Base-by-base conservation (phyloP, 2,329 filamentous ascomycete genomes). In the Stagonosporopsis cucurbitacearum region DNA sequence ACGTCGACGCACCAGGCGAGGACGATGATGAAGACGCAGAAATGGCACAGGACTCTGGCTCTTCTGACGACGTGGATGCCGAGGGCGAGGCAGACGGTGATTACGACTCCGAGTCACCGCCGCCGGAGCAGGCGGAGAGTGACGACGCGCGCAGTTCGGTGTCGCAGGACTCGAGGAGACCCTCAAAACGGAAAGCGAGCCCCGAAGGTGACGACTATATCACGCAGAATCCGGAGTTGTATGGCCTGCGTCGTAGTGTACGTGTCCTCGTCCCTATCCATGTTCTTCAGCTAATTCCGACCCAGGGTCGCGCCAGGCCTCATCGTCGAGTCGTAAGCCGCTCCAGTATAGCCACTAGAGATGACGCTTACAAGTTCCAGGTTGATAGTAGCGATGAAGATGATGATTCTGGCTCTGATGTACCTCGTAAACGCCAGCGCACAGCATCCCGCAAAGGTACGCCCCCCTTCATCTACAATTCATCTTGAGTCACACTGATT, bases 171-270 rank as follows among this genome's bases (percentile, higher is more conserved):
- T 90, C 88, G 39, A 84, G 83, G 60, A 84, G 86, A 71, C 84
- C 58, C 19, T 60, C 54, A 45, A 96, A 96, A 82, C 89, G 92
- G 63, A 87, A 82, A 67, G 73, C 75, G 75, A 82, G 71, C 73
- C 77, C 85, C 33, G 87, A 88, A 47, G 90, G 95, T 67, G 90
- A 95, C 67, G 89, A 95, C 56, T 93, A 88, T 71, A 96, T 98
- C 67, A 85, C 88, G 68, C 90, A 91, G 71, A 96, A 99, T 70
- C 95, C 95, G 40, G 92, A 96, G 78, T 82, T 99, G 8, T 99
- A 98, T 80, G 95, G 95, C 43, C 82, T 99, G 65, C 87, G 95
- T 67, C 86, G 95, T 79, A 99, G 95, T 80, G 93, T 95, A 88
- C 60, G 89, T 78, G 55, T 37, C 52, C 61, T 57, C 54, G 17